Evolutionary conservation across 2,329 filamentous ascomycete genomes (phyloP).

Genomic region (Pseudogymnoascus sp.): DNA sequence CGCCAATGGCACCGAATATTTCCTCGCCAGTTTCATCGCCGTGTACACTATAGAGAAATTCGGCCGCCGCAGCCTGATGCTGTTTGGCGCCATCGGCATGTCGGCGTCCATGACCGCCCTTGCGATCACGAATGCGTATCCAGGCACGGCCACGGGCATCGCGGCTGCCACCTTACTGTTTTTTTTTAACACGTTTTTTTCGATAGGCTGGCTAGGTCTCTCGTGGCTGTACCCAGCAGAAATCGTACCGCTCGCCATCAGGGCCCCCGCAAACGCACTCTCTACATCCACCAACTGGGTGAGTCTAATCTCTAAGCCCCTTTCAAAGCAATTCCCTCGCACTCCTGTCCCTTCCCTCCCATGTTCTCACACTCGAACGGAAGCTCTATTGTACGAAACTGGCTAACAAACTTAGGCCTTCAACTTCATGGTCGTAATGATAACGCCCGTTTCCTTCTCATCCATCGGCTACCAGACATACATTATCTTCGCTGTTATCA

Average conservation of each 20-base stretch:
- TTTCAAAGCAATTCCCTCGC: no score
- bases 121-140: constrained; percentile 24
- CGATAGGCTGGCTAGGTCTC: constrained; percentile 45
- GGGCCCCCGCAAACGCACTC: constrained; percentile 52
- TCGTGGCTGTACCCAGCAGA: constrained; percentile 52
- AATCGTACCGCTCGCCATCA: constrained; percentile 44
- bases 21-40: constrained; percentile 33
- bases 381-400: no score
- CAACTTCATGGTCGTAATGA: constrained; percentile 45
- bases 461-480: constrained; percentile 55
- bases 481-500: constrained; percentile 52
- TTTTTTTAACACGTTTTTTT: constrained; percentile 47
- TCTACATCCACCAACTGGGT: constrained; percentile 31
- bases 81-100: constrained; percentile 59
- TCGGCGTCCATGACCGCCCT: constrained; percentile 59
- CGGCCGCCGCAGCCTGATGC: constrained; percentile 63
- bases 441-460: constrained; percentile 32
- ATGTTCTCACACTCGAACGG: no score
- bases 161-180: constrained; percentile 33
- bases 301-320: no score
- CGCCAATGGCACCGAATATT: constrained; percentile 40
- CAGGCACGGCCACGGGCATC: constrained; percentile 24
- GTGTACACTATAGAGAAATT: constrained; percentile 44
- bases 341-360: no score
- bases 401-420: constrained; percentile 41